Evolutionary conservation across 2,329 filamentous ascomycete genomes (phyloP), one percentile per base, ranked within the genome.

Genomic region (Penicillium frequentans): DNA sequence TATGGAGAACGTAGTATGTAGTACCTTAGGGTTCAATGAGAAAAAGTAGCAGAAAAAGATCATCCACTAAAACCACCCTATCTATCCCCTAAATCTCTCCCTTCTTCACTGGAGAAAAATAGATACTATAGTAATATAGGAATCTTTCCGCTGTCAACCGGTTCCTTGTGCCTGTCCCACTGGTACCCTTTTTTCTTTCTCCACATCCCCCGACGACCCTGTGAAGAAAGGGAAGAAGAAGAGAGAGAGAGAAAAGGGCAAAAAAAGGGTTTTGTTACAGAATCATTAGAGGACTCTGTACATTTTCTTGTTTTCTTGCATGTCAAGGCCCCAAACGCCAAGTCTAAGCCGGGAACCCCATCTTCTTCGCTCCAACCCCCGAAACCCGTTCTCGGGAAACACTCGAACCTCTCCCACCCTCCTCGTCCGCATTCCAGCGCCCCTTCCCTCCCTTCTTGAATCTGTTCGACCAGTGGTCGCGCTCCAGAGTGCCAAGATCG

Each of bases 401-500:
- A 43, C 47, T 53, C 53, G 44, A 26, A 52, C 46, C 48, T 44
- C 45, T 45, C 43, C 47, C 44, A 31, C 39, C 37, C 47, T n/a
- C 24, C 45, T 26, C 48, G 31, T 43, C 54, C 42, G 48, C 52
- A 51, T 53, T 59, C 54, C 57, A 57, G 11, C 29, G 31, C 47
- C 53, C 44, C 56, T 51, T 49, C 42, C 56, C 50, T 48, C 54
- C 55, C 55, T 51, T 46, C 57, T 54, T 55, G 29, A 55, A 56
- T 64, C 54, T 57, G 57, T 55, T 55, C 59, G 21, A 37, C 46
- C 46, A 49, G 46, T 49, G 46, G 47, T 49, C 49, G 64, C 57
- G 58, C 57, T 56, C 48, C 19, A 54, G 26, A 55, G 55, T 63
- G 64, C 64, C 64, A 67, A 67, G 64, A 65, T 59, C 59, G 49